A percentile compares a stretch with the other conserved stretches of the same genome.
phyloP scores from a whole-genome alignment of 495 filamentous ascomycete species.

The Echria macrotheca region DNA sequence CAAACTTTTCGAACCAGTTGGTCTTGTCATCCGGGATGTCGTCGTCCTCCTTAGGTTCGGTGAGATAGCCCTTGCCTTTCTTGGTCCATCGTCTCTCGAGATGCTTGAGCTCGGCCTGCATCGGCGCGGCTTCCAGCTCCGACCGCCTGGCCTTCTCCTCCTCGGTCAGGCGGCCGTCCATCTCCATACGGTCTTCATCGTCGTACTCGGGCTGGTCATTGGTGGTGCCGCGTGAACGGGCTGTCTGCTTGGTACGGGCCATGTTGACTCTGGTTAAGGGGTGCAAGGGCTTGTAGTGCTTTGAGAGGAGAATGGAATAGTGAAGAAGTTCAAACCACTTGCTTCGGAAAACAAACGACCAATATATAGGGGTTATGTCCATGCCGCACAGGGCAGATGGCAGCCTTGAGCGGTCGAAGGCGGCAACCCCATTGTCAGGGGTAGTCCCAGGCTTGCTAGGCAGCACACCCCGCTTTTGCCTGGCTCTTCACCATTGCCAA shows the following conservation, averaged over 20 bases:
- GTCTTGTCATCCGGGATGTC: slow-evolving; percentile 3
- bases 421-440: not conserved
- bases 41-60: slow-evolving; percentile 15
- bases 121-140: slow-evolving; percentile 13
- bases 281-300: not conserved
- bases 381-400: not conserved
- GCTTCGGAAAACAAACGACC: too few species aligned
- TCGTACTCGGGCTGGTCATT: not conserved
- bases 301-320: not conserved
- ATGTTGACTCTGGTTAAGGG: not conserved
- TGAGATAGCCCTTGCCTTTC: slow-evolving; percentile 9
- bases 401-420: not conserved
- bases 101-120: slow-evolving; percentile 17
- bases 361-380: not conserved
- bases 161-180: slow-evolving; percentile 10
- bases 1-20: slow-evolving; percentile 16
- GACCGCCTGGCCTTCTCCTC: slow-evolving; percentile 11
- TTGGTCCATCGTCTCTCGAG: slow-evolving; percentile 15
- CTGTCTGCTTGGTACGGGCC: not conserved
- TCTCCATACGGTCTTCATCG: slow-evolving; percentile 13
- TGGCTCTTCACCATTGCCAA: too few species aligned
- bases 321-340: not conserved
- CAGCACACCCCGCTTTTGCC: not conserved
- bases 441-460: not conserved
- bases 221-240: not conserved